A percentile compares a stretch with the other conserved stretches of the same genome.
Evolutionary conservation across 495 filamentous ascomycete genomes (phyloP).

Genomic region (Massariosphaeria phaeospora): DNA sequence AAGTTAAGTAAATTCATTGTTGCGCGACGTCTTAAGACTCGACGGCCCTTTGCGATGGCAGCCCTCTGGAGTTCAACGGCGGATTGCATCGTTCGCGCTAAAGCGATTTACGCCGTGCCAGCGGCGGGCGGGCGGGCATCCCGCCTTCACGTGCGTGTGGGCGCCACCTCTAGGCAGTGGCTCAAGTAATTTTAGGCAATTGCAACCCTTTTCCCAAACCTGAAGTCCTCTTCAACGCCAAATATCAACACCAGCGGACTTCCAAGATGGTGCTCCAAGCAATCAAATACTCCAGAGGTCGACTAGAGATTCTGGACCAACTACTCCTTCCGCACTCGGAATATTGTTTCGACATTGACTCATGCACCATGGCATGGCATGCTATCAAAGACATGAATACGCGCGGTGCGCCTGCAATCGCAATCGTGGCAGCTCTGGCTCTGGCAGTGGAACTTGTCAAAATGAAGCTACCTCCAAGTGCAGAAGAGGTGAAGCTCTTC

Average conservation of each 20-base stretch:
- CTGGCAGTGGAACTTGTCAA: conserved; percentile 68
- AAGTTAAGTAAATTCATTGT: no score
- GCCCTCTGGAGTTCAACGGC: no score
- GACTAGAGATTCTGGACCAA: conserved; percentile 84
- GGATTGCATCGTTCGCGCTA: no score
- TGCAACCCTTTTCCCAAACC: conserved; percentile 16
- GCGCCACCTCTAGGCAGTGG: no score
- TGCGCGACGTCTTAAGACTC: no score
- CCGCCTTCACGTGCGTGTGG: no score
- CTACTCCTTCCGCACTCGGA: conserved; percentile 81
- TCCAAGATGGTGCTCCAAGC: conserved; percentile 65
- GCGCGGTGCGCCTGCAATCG: conserved; percentile 90
- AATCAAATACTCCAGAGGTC: conserved; percentile 75
- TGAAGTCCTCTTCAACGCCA: not conserved
- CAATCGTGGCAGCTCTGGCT: conserved; percentile 87
- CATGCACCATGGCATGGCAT: conserved; percentile 78
- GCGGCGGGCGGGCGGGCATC: no score
- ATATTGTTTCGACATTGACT: conserved; percentile 68
- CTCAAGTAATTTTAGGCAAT: no score
- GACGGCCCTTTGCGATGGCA: no score
- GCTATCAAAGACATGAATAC: conserved; percentile 94
- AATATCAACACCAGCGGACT: not conserved
- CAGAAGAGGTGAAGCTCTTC: conserved; percentile 58
- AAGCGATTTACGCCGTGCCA: no score
- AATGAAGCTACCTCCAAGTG: conserved; percentile 38